Conservation (phyloP, 768 basidiomycete species). For the Lactarius indigo region DNA sequence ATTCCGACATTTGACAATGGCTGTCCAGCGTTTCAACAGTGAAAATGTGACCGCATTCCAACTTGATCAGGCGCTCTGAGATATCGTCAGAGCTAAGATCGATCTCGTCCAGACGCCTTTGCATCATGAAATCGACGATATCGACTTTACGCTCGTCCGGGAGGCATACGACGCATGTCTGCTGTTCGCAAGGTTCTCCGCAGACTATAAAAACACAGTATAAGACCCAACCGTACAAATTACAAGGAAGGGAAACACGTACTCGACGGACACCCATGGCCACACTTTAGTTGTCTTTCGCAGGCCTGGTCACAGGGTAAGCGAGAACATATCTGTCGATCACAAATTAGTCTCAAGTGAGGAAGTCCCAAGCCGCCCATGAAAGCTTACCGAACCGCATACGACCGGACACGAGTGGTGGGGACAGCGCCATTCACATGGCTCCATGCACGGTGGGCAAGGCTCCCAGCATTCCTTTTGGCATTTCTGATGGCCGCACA, state of each 20-base stretch:
- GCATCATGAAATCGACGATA: slow-evolving; percentile 39
- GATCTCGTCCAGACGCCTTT: slow-evolving; percentile 30
- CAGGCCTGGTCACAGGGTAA: slow-evolving; percentile 39
- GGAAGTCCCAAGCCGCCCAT: not conserved
- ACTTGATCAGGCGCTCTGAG: slow-evolving; percentile 30
- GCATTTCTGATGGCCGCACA: slow-evolving; percentile 33
- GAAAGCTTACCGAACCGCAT: slow-evolving; percentile 36
- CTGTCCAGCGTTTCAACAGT: slow-evolving; percentile 42
- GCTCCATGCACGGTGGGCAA: slow-evolving; percentile 36
- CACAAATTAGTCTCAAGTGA: not conserved
- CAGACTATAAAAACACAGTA: slow-evolving; percentile 32
- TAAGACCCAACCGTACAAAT: not conserved
- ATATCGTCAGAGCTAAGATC: slow-evolving; percentile 31
- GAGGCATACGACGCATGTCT: slow-evolving; percentile 35
- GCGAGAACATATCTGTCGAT: slow-evolving; percentile 35
- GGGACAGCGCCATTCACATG: slow-evolving; percentile 36
- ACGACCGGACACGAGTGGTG: slow-evolving; percentile 35
- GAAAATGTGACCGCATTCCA: slow-evolving; percentile 39
- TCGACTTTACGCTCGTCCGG: slow-evolving; percentile 26
- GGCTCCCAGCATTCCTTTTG: slow-evolving; percentile 32
- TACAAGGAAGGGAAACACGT: slow-evolving; percentile 1
- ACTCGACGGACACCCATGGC: slow-evolving; percentile 40
- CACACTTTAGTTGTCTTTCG: slow-evolving; percentile 32
- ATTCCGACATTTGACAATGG: slow-evolving; percentile 31
- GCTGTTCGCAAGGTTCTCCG: slow-evolving; percentile 36